Percentiles rank a stretch among this genome's conserved stretches.
Evolutionary conservation across 2,329 filamentous ascomycete species (phyloP).

Genomic region (Ustilaginoidea virens): DNA sequence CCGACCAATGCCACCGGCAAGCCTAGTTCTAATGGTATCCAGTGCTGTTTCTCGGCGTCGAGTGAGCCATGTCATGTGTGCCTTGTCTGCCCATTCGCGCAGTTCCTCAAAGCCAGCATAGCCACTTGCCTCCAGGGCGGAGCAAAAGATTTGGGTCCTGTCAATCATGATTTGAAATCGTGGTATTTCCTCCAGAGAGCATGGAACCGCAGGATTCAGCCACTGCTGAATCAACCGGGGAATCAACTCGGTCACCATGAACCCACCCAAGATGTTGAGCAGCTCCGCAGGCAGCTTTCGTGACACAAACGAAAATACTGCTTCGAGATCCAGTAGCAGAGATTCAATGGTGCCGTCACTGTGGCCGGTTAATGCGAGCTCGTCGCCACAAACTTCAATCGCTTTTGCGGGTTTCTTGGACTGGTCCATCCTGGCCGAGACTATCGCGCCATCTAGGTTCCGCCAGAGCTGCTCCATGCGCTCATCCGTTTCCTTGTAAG

Average conservation of each 20-base stretch:
- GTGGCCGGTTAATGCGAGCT: slow-evolving; percentile 26
- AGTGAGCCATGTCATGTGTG: slow-evolving; percentile 70
- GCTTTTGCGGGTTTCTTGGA: slow-evolving; percentile 18
- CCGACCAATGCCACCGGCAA: slow-evolving; percentile 50
- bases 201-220: slow-evolving; percentile 63
- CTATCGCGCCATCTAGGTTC: slow-evolving; percentile 43
- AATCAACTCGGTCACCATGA: slow-evolving; percentile 55
- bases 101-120: slow-evolving; percentile 51
- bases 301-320: slow-evolving; percentile 35
- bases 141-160: slow-evolving; percentile 47
- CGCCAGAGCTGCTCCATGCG: slow-evolving; percentile 46
- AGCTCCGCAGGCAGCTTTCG: slow-evolving; percentile 37
- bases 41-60: slow-evolving; percentile 71
- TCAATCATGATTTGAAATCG: slow-evolving; percentile 58
- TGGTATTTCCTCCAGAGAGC: slow-evolving; percentile 53
- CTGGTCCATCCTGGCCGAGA: slow-evolving; percentile 41
- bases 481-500: slow-evolving; percentile 45
- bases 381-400: slow-evolving; percentile 26
- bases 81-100: slow-evolving; percentile 64
- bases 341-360: slow-evolving; percentile 30
- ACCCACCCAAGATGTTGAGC: slow-evolving; percentile 44
- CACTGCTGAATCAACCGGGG: slow-evolving; percentile 55
- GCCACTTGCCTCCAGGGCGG: slow-evolving; percentile 41
- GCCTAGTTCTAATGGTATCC: slow-evolving; percentile 53
- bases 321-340: slow-evolving; percentile 38